These are phyloP conservation scores for Solanum hybrid DNA, from an alignment of 305 asterid genomes.

Conservation along the genomic window DNA sequence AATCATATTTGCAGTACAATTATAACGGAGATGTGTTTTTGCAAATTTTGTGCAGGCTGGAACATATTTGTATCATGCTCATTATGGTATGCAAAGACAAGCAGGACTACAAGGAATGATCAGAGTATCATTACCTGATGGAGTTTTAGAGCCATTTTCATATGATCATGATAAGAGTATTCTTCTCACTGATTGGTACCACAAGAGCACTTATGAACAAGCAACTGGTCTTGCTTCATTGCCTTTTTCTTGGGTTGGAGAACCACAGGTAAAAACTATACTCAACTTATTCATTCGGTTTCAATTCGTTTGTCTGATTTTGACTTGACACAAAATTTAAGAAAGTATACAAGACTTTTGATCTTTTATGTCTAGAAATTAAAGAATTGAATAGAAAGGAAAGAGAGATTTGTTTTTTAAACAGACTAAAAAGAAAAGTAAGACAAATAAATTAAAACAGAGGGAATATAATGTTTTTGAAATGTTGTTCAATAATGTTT, in stretches of 20 bases:
- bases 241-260: conserved; percentile 70
- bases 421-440: too few species aligned
- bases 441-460: too few species aligned
- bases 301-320: background rate
- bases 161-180: conserved; percentile 58
- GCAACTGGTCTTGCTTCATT: conserved; percentile 55
- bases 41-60: conserved; percentile 46
- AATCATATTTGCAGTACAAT: background rate
- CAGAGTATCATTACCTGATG: conserved; percentile 43
- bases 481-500: background rate
- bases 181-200: conserved; percentile 74
- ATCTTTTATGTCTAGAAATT: too few species aligned
- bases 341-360: too few species aligned
- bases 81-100: conserved; percentile 82
- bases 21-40: background rate
- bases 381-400: too few species aligned
- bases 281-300: background rate
- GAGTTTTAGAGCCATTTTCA: conserved; percentile 46
- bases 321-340: background rate
- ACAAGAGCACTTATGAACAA: conserved; percentile 45
- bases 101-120: conserved; percentile 64
- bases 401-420: too few species aligned
- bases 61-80: conserved; percentile 73
- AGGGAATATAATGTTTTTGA: too few species aligned
- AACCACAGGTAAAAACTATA: conserved; percentile 49